Conservation (phyloP, 768 basidiomycete genomes). For the Mycena polygramma region DNA sequence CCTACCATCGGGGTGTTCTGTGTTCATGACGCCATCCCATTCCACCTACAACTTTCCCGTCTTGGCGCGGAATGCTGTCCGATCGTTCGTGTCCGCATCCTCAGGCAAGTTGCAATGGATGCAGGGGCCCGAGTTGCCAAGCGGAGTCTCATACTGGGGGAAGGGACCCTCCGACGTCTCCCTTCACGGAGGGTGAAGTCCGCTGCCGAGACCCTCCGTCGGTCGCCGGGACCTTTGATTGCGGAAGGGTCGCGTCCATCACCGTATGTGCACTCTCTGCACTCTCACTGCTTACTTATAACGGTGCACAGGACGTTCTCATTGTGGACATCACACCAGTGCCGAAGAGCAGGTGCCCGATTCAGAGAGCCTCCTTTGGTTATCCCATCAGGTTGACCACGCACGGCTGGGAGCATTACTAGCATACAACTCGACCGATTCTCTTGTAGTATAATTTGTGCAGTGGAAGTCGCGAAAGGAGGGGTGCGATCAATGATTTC, state of each 20-base stretch:
- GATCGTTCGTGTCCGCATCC: neutral
- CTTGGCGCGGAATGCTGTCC: neutral
- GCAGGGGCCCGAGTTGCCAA: conserved; percentile 1
- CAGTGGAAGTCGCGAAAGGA: no score
- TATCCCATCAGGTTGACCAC: no score
- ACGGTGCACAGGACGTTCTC: no score
- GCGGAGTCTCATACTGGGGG: conserved; percentile 6
- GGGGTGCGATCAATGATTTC: neutral
- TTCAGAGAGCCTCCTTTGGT: no score
- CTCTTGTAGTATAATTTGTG: neutral
- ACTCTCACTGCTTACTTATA: no score
- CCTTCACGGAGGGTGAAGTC: conserved; percentile 18
- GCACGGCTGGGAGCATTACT: no score
- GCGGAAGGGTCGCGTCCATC: conserved; percentile 1
- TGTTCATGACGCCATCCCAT: conserved; percentile 8
- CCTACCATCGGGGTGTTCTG: conserved; percentile 20
- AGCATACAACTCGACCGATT: no score
- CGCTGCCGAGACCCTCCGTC: conserved; percentile 21
- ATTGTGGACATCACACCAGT: no score
- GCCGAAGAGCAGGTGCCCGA: no score
- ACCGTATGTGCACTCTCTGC: neutral
- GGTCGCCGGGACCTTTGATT: conserved; percentile 21
- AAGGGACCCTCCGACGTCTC: conserved; percentile 4
- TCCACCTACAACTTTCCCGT: conserved; percentile 19
- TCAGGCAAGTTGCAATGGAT: neutral